Evolutionary conservation across 2,329 filamentous ascomycete species (phyloP).

Genomic region (Dothiorella sarmentorum): DNA sequence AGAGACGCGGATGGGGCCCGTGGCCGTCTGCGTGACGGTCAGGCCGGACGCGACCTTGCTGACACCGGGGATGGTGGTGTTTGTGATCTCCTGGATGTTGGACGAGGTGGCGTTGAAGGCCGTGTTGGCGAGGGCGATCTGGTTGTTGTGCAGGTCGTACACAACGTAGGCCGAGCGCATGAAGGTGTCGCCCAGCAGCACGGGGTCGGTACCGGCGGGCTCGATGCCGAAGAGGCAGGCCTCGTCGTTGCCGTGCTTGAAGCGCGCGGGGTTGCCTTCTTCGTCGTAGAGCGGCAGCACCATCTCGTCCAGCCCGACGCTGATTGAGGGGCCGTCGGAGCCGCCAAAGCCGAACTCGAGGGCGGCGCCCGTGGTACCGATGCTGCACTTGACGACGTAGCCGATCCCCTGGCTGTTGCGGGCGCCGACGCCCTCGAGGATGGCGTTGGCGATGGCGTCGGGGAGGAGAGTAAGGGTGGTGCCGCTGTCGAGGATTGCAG

Average conservation of each 20-base stretch:
- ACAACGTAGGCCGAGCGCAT: slow-evolving; percentile 72
- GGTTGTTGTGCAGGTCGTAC: slow-evolving; percentile 41
- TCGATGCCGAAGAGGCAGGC: slow-evolving; percentile 12
- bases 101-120: slow-evolving; percentile 50
- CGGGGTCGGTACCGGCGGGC: slow-evolving; percentile 2
- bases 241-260: not conserved
- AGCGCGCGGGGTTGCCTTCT: not conserved
- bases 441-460: slow-evolving; percentile 35
- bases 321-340: not conserved
- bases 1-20: slow-evolving; percentile 5
- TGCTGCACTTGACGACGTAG: slow-evolving; percentile 10
- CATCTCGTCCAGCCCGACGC: slow-evolving; percentile 12
- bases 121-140: slow-evolving; percentile 15
- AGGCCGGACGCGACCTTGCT: not conserved
- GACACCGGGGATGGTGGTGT: slow-evolving; percentile 14
- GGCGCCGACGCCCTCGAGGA: slow-evolving; percentile 15
- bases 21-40: slow-evolving; percentile 13
- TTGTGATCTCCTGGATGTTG: slow-evolving; percentile 54
- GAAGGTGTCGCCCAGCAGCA: slow-evolving; percentile 65
- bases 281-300: slow-evolving; percentile 2
- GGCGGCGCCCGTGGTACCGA: not conserved
- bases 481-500: slow-evolving; percentile 64
- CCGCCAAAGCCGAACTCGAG: slow-evolving; percentile 17
- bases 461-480: slow-evolving; percentile 67
- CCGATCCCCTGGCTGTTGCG: not conserved